Evolutionary conservation across 2,329 filamentous ascomycete genomes (phyloP).

Genomic region (Ascochyta pisi): DNA sequence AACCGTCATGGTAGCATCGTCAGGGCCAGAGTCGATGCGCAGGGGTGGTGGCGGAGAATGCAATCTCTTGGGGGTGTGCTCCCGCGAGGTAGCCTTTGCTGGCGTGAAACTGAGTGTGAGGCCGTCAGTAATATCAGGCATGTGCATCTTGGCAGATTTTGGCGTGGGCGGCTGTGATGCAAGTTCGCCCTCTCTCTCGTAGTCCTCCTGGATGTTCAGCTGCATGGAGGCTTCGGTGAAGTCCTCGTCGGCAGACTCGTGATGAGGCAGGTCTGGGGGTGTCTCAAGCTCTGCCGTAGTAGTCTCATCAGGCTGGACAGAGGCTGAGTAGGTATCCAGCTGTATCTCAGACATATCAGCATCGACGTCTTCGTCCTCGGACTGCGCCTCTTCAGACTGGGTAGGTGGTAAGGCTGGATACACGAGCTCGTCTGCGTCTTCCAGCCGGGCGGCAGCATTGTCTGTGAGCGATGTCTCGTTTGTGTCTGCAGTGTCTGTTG

Average conservation of each 20-base stretch:
- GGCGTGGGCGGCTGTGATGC: conserved; percentile 9
- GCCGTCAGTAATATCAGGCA: conserved; percentile 41
- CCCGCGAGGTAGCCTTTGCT: conserved; percentile 16
- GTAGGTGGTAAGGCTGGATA: conserved; percentile 23
- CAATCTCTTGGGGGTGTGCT: conserved; percentile 32
- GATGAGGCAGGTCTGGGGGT: neutral
- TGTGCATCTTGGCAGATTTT: neutral
- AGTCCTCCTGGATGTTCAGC: conserved; percentile 35
- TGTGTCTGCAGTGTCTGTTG: no score
- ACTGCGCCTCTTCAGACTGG: neutral
- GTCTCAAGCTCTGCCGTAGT: neutral
- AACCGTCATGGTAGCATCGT: conserved; percentile 42
- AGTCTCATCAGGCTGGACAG: neutral
- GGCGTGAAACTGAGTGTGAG: conserved; percentile 34
- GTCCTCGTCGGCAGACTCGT: conserved; percentile 25
- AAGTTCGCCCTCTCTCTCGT: conserved; percentile 17
- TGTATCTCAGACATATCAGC: conserved; percentile 23
- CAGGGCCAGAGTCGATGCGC: conserved; percentile 27
- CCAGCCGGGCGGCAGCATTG: neutral
- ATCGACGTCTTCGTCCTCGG: conserved; percentile 13
- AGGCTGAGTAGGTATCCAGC: neutral
- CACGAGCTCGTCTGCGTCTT: conserved; percentile 3
- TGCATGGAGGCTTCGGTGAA: conserved; percentile 44
- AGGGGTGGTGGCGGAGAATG: conserved; percentile 41
- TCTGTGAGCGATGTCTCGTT: neutral